phyloP scores from a whole-genome alignment of 805 yeast species.

The Candida silvatica region DNA sequence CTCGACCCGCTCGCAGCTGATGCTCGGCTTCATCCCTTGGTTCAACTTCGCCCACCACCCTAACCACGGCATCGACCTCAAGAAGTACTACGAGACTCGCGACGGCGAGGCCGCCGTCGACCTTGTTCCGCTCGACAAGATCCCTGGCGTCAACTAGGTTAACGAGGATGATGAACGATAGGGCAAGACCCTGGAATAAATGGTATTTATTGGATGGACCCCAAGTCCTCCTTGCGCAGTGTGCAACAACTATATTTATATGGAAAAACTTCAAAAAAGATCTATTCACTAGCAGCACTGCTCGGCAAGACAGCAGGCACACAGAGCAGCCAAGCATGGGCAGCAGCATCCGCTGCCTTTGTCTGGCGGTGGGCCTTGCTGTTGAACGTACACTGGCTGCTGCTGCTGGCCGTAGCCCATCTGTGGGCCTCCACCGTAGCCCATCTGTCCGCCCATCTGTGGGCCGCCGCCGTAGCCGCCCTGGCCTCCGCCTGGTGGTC shows the following conservation, averaged over 20 bases:
- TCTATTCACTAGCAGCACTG: constrained; percentile 1
- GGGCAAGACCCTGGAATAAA: no score
- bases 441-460: background rate
- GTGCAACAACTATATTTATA: no score
- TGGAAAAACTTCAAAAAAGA: no score
- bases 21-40: constrained; percentile 64
- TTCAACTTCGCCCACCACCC: constrained; percentile 77
- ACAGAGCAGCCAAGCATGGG: constrained; percentile 1
- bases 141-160: constrained; percentile 23
- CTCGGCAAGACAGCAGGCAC: constrained; percentile 4
- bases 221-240: no score
- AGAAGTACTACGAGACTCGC: constrained; percentile 47
- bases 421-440: background rate
- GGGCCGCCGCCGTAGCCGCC: background rate
- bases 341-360: constrained; percentile 5
- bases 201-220: no score
- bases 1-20: constrained; percentile 60
- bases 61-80: constrained; percentile 69
- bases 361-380: constrained; percentile 6
- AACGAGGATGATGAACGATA: background rate
- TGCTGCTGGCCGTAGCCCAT: constrained; percentile 7
- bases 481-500: background rate
- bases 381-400: constrained; percentile 10
- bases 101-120: constrained; percentile 49
- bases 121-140: constrained; percentile 43